Evolutionary conservation across 202 grass and related monocot species (phyloP).

Genomic region (Cymbopogon flexuosus): DNA sequence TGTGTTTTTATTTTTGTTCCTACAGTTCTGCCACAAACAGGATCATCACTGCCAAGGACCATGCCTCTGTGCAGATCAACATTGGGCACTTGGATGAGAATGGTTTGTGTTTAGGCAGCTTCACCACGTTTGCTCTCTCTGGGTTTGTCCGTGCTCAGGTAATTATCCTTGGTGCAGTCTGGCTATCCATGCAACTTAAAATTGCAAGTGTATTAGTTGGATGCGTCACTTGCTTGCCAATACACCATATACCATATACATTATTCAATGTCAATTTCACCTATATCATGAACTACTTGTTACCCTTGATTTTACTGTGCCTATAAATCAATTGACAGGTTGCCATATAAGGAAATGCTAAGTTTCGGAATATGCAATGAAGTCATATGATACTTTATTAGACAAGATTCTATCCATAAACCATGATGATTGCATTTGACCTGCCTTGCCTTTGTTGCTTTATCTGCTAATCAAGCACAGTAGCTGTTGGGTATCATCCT

Average conservation of each 20-base stretch:
- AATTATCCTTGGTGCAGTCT: not conserved
- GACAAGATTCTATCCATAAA: not conserved
- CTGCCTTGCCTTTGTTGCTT: no score
- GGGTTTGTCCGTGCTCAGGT: slow-evolving; percentile 11
- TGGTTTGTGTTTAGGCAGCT: slow-evolving; percentile 61
- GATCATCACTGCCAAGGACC: slow-evolving; percentile 85
- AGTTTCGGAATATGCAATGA: not conserved
- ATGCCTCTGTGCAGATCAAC: slow-evolving; percentile 84
- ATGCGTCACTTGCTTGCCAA: no score
- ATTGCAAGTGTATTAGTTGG: not conserved
- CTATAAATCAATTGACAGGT: no score
- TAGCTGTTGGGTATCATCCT: not conserved
- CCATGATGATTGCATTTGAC: not conserved
- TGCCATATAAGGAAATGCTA: not conserved
- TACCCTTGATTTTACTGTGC: not conserved
- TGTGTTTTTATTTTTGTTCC: not conserved
- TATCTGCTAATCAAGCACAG: not conserved
- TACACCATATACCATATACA: not conserved
- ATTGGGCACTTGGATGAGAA: slow-evolving; percentile 79
- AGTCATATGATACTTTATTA: not conserved
- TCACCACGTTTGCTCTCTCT: slow-evolving; percentile 66
- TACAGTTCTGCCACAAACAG: slow-evolving; percentile 80
- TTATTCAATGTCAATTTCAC: not conserved
- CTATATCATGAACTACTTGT: not conserved
- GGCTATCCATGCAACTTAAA: not conserved